Evolutionary conservation across 129 eudicot genomes (phyloP).

Genomic region (Lonicera japonica): DNA sequence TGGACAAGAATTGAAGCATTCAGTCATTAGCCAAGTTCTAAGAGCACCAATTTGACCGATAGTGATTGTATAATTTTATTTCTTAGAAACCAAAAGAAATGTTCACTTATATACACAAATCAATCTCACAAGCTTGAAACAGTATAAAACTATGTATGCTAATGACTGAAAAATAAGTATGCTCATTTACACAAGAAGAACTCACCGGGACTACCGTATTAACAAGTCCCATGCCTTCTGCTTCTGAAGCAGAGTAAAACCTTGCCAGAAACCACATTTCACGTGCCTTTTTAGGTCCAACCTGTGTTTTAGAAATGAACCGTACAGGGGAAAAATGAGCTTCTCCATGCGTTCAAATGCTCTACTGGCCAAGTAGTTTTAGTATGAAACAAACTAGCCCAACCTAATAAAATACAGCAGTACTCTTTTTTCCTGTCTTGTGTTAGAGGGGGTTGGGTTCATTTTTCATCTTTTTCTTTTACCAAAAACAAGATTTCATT

Average conservation of each 20-base stretch:
- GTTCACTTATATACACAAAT: too few relatives aligned
- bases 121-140: too few relatives aligned
- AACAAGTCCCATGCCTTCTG: conserved; percentile 90
- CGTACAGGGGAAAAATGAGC: not conserved
- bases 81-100: too few relatives aligned
- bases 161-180: not conserved
- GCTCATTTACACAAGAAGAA: conserved; percentile 5
- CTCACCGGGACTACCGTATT: conserved; percentile 95
- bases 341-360: not conserved
- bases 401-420: not conserved
- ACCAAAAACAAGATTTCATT: not conserved
- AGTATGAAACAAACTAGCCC: not conserved
- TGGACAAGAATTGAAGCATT: conserved; percentile 9
- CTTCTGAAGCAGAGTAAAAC: conserved; percentile 85
- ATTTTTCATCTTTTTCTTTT: not conserved
- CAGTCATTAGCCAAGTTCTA: conserved; percentile 1
- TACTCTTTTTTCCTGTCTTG: too few relatives aligned
- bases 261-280: conserved; percentile 96
- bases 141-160: too few relatives aligned
- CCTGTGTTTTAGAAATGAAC: conserved; percentile 34
- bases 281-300: conserved; percentile 96
- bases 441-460: not conserved
- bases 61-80: not conserved
- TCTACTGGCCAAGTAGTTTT: not conserved
- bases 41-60: not conserved